These are phyloP conservation scores for Bothriochloa decipiens DNA, from an alignment of 176 grass and related monocot species.

Conservation along the genomic window DNA sequence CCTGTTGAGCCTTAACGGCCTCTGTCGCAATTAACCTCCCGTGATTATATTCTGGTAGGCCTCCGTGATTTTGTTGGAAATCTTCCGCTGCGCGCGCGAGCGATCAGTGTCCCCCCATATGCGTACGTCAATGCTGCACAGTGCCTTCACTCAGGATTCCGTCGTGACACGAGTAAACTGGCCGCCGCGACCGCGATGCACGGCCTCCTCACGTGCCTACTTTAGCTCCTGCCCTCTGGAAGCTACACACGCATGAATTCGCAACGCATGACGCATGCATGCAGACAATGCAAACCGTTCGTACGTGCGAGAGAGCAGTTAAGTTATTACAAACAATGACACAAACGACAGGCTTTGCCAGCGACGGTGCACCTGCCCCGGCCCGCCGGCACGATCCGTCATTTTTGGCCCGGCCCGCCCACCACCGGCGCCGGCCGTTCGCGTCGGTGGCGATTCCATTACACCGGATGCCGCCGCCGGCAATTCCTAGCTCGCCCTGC, in stretches of 20 bases:
- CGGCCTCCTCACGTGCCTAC: constrained; percentile 24
- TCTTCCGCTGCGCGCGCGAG: too few relatives aligned
- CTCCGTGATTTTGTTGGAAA: too few relatives aligned
- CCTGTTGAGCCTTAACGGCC: too few relatives aligned
- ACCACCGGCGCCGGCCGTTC: background rate
- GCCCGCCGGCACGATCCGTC: too few relatives aligned
- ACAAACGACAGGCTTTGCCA: background rate
- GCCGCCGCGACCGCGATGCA: constrained; percentile 13
- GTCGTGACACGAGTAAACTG: constrained; percentile 9
- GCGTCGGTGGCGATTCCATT: background rate
- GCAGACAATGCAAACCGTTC: background rate
- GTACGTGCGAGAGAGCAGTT: background rate
- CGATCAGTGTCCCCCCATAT: too few relatives aligned
- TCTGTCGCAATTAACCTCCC: too few relatives aligned
- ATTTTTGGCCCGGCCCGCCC: background rate
- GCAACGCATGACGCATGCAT: background rate
- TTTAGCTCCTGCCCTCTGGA: background rate
- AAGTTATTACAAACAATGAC: background rate
- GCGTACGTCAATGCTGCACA: constrained; percentile 18
- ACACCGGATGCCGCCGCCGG: background rate
- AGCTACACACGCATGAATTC: background rate
- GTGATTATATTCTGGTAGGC: too few relatives aligned
- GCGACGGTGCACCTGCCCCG: background rate
- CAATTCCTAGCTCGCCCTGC: background rate
- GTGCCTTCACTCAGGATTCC: constrained; percentile 28